Percentiles rank a stretch among this genome's conserved stretches.
Evolutionary conservation across 768 basidiomycete genomes (phyloP).

Genomic region (Mrakia frigida): DNA sequence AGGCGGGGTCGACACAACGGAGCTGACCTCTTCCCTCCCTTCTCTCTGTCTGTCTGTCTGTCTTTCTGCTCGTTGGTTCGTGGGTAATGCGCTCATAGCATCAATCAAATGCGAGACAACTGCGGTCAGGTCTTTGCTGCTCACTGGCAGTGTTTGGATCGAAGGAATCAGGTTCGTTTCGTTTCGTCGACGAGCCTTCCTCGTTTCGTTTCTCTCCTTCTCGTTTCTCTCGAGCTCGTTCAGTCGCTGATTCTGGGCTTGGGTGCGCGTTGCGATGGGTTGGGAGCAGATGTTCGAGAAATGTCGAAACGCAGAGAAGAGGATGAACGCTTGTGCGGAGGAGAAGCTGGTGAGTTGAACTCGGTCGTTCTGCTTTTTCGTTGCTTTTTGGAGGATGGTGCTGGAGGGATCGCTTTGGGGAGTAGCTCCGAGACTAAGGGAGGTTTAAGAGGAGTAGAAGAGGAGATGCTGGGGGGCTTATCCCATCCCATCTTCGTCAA

Average conservation of each 20-base stretch:
- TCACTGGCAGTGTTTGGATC: conserved; percentile 92
- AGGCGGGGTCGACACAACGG: not conserved
- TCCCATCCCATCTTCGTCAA: no score
- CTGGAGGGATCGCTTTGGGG: no score
- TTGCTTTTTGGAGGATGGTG: not conserved
- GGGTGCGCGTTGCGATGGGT: not conserved
- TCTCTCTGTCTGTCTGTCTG: not conserved
- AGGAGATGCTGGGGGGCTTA: no score
- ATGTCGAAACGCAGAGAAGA: conserved; percentile 83
- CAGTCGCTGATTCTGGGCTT: not conserved
- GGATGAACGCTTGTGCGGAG: conserved; percentile 90
- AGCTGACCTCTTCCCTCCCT: not conserved
- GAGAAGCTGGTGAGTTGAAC: conserved; percentile 71
- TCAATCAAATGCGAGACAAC: conserved; percentile 86
- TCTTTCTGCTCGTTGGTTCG: not conserved
- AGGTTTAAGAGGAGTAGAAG: no score
- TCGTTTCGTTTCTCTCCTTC: not conserved
- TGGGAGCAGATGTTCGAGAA: conserved; percentile 52
- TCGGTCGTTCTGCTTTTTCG: not conserved
- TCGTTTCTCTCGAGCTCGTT: no score
- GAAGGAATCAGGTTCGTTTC: conserved; percentile 77
- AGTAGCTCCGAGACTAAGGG: no score
- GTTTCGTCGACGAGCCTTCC: not conserved
- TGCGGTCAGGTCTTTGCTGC: conserved; percentile 79
- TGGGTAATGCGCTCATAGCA: conserved; percentile 51